Base-by-base conservation (phyloP, 139 green algal species). In the Tetratostichococcus sp. region DNA sequence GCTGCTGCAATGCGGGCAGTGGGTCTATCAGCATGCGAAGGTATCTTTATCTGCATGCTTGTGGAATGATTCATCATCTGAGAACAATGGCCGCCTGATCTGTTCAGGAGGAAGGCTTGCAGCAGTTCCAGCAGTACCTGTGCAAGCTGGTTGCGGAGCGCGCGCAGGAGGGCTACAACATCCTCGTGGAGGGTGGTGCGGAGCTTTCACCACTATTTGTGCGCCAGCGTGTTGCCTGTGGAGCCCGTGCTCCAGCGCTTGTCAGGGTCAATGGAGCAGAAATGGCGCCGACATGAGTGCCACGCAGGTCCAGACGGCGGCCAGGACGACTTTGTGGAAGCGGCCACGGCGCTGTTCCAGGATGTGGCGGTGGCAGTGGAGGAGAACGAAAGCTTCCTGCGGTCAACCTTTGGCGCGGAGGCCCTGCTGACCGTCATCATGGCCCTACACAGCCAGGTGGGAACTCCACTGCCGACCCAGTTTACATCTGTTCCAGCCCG, bases 281-380 rank as follows among this genome's bases (percentile, higher is more conserved):
- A n/a, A n/a, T n/a, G n/a, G n/a, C n/a, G 39, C 39, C n/a, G 21
- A 57, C 66, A 73, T 43, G 76, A 5, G 67, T 81, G 34, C 77
- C 81, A 26, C 80, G 71, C 0, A 67, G 62, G 50, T 71, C 67
- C 70, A 42, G 70, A 67, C 32, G 35, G 42, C 22, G 75, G 70
- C 14, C 42, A 65, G 39, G 39, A 50, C 25, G 87, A 88, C 71
- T 97, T 97, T 74, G 75, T 92, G 30, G 86, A 76, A 3, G 78
- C 84, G 3, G 77, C 98, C 43, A 90, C 86, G 2, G 82, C 82
- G 34, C 77, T 97, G 30, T 95, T 98, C 79, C 89, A 86, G 42
- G 91, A 95, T 66, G 82, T 97, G 28, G 92, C 89, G 28, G 57
- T 80, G 19, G 87, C 88, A 8, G 70, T 97, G n/a, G 90, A 97